These are phyloP conservation scores for Taxillus chinensis DNA, from an alignment of 164 flowering plant genomes.

Conservation along the genomic window DNA sequence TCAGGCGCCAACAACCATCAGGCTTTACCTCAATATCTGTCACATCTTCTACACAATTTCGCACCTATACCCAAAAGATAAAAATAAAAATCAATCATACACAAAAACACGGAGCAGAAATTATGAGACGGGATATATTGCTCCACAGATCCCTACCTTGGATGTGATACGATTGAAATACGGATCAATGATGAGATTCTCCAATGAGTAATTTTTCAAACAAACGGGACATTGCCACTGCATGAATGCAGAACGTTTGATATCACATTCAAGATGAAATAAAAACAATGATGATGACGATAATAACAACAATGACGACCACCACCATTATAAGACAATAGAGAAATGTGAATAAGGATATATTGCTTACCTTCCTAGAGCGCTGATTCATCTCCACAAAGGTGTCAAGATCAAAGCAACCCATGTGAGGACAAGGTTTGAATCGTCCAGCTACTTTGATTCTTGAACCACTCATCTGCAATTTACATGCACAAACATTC, in stretches of 20 bases:
- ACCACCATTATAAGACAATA: neutral
- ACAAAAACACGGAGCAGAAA: too few relatives aligned
- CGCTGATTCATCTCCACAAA: constrained; percentile 92
- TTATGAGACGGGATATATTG: too few relatives aligned
- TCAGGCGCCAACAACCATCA: constrained; percentile 96
- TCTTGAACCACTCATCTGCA: constrained; percentile 2
- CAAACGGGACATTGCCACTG: constrained; percentile 1
- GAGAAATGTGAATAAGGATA: neutral
- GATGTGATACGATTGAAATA: neutral
- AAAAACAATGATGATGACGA: neutral
- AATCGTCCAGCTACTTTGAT: neutral
- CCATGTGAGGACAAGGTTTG: constrained; percentile 53
- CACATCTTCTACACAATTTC: constrained; percentile 73
- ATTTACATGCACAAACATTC: neutral
- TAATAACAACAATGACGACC: too few relatives aligned
- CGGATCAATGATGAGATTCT: neutral
- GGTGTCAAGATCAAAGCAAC: constrained; percentile 91
- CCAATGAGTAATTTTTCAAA: neutral
- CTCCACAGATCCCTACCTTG: neutral
- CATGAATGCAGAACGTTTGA: neutral
- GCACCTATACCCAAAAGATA: constrained; percentile 40
- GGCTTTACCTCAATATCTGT: constrained; percentile 90
- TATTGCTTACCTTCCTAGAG: constrained; percentile 73
- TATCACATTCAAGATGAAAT: neutral
- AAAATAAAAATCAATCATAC: too few relatives aligned